A percentile compares a stretch with the other conserved stretches of the same genome.
Conservation (phyloP, 1,284 basidiomycete genomes). For the Ustilago bromivora region DNA sequence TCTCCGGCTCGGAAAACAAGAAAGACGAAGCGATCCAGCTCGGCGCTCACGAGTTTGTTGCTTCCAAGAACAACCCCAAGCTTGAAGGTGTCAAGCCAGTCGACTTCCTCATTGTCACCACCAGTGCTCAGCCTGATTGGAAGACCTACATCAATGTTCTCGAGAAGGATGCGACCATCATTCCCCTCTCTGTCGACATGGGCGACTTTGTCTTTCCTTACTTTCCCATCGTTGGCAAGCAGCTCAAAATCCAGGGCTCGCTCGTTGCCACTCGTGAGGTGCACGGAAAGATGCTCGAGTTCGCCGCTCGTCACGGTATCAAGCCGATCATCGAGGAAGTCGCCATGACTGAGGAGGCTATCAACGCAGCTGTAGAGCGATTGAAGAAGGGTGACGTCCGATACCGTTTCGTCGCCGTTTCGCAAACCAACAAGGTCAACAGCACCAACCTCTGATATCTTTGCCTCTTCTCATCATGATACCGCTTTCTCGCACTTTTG, state of each 20-base stretch:
- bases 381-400: slow-evolving; percentile 64
- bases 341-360: slow-evolving; percentile 63
- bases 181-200: slow-evolving; percentile 59
- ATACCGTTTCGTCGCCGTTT: slow-evolving; percentile 64
- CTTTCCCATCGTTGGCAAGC: slow-evolving; percentile 55
- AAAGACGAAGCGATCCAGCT: slow-evolving; percentile 58
- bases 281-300: slow-evolving; percentile 63
- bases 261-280: slow-evolving; percentile 59
- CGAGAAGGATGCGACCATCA: slow-evolving; percentile 54
- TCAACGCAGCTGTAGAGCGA: slow-evolving; percentile 60
- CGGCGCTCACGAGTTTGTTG: slow-evolving; percentile 61
- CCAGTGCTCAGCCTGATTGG: slow-evolving; percentile 65
- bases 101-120: slow-evolving; percentile 59
- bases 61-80: slow-evolving; percentile 59
- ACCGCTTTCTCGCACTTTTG: slow-evolving; percentile 5
- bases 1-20: slow-evolving; percentile 55
- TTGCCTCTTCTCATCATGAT: not conserved
- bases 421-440: slow-evolving; percentile 45
- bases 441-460: slow-evolving; percentile 36
- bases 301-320: slow-evolving; percentile 55
- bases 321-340: slow-evolving; percentile 65
- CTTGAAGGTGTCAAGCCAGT: slow-evolving; percentile 61
- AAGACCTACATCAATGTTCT: slow-evolving; percentile 58
- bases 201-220: slow-evolving; percentile 56
- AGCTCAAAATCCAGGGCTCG: slow-evolving; percentile 60